These are phyloP conservation scores for Penstemon newberryi DNA, from an alignment of 257 asterid species.

Conservation along the genomic window DNA sequence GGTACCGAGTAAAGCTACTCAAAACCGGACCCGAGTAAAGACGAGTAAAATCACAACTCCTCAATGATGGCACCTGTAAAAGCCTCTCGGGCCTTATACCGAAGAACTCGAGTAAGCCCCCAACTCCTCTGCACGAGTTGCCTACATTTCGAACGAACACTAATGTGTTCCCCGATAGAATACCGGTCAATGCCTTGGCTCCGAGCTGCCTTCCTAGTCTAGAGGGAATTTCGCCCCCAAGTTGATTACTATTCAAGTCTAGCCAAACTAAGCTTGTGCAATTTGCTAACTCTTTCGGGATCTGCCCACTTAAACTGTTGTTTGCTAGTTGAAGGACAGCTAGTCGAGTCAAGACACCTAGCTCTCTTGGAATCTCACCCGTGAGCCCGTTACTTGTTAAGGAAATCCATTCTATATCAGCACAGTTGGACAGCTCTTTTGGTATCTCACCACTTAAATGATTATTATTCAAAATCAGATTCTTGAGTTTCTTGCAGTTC, in stretches of 20 bases:
- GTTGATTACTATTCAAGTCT: conserved; percentile 67
- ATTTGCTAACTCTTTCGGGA: conserved; percentile 65
- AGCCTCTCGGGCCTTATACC: conserved; percentile 86
- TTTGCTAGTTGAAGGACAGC: conserved; percentile 88
- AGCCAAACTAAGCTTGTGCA: conserved; percentile 90
- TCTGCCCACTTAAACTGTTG: conserved; percentile 74
- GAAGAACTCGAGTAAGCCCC: conserved; percentile 83
- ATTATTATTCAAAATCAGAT: conserved; percentile 81
- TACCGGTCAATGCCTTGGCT: conserved; percentile 75
- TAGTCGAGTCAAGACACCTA: conserved; percentile 59
- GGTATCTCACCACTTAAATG: conserved; percentile 74
- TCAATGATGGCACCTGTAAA: conserved; percentile 70
- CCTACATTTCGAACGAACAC: conserved; percentile 88
- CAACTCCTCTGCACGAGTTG: conserved; percentile 89
- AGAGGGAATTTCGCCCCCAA: conserved; percentile 82
- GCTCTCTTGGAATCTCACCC: conserved; percentile 72
- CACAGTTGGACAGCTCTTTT: conserved; percentile 55
- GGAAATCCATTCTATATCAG: conserved; percentile 77
- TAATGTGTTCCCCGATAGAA: conserved; percentile 80
- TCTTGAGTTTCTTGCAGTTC: conserved; percentile 79
- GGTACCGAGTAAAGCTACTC: conserved; percentile 77
- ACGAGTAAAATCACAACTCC: conserved; percentile 80
- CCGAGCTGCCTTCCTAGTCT: conserved; percentile 82
- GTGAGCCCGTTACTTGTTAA: conserved; percentile 73
- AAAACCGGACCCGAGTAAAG: conserved; percentile 84